Base-by-base conservation (phyloP, 2,329 filamentous ascomycete species). In the Arthrobotrys entomopaga region DNA sequence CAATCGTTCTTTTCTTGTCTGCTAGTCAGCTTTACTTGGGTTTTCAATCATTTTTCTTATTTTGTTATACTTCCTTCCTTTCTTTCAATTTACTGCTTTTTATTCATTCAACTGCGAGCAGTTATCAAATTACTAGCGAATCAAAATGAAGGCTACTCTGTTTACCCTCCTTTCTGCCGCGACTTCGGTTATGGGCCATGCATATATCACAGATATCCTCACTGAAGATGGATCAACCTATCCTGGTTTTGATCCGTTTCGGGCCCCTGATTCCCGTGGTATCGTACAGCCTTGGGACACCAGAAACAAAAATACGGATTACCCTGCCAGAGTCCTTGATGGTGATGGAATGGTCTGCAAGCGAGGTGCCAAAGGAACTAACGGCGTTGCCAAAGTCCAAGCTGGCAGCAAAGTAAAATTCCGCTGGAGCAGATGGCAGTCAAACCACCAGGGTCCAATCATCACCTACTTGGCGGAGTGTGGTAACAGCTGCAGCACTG, bases 281-380 rank as follows among this genome's bases (percentile, higher is more conserved):
- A 76, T 78, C 57, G 57, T 82, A 82, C 40, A 78, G 81, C 52
- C 57, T 40, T 70, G 65, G 65, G 52, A 65, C 24, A 57, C 50
- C 4, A 57, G 34, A 24, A 38, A 43, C 34, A 22, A 43, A 7
- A 42, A 75, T 58, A 53, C 76, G 65, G 11, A 57, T 29, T 19
- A 65, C 53, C 53, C 53, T 13, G 42, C 20, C 50, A 8, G 16
- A 13, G n/a, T 22, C 8, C 19, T 15, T 69, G 76, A 75, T 43
- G 79, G 80, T 7, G 40, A 81, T 1, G 83, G 85, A 54, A 86
- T 86, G 76, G 83, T 84, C 79, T 86, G 85, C 79, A 83, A 85
- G 77, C 80, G 80, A 8, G 79, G 80, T n/a, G 82, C 82, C 6
- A 81, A 80, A 2, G 81, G 83, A 13, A 84, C 81, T 1, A 77